Evolutionary conservation across 768 basidiomycete species (phyloP), one percentile per base, ranked within the genome.

Genomic region (Favolaschia claudopus): DNA sequence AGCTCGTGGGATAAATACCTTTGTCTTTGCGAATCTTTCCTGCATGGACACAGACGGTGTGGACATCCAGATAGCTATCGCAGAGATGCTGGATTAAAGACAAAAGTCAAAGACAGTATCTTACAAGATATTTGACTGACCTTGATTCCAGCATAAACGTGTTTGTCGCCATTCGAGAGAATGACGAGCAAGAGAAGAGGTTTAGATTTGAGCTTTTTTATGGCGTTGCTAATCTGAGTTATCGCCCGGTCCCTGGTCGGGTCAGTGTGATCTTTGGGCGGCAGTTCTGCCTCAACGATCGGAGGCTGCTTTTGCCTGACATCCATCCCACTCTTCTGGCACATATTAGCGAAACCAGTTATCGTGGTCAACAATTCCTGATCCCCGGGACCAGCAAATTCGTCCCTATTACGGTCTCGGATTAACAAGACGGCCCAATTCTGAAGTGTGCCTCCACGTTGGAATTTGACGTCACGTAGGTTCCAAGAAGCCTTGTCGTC

Each of bases 401-500:
- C 91, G 38, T 85, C 83, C n/a, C 83, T 24, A 47, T 79, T 79
- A 13, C 81, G 77, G 62, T 92, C 91, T 55, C 78, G 74, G 62
- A 94, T 85, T 38, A 92, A 74, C 14, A 94, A 74, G 12, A 92
- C 87, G 1, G 80, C 83, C 89, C 91, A 92, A 22, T 82, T 83
- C 22, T 76, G 75, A 45, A 94, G 71, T 14, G 65, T 72, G 7
- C 78, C 85, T 10, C 89, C 89, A 24, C 69, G 72, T 3, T 84
- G 74, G 66, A 93, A 93, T 63, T 82, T 85, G 65, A 89, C 80
- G 39, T 81, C 78, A 43, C 82, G 82, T 56, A 93, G 76, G 61
- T 93, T 94, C 92, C 92, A 94, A 63, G 85, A 84, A 0, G 89
- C 93, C n/a, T 84, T 82, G 29, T 79, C 82, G 54, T 92, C 84